phyloP scores from a whole-genome alignment of 2,329 filamentous ascomycete species.

The Sporothrix curviconia region DNA sequence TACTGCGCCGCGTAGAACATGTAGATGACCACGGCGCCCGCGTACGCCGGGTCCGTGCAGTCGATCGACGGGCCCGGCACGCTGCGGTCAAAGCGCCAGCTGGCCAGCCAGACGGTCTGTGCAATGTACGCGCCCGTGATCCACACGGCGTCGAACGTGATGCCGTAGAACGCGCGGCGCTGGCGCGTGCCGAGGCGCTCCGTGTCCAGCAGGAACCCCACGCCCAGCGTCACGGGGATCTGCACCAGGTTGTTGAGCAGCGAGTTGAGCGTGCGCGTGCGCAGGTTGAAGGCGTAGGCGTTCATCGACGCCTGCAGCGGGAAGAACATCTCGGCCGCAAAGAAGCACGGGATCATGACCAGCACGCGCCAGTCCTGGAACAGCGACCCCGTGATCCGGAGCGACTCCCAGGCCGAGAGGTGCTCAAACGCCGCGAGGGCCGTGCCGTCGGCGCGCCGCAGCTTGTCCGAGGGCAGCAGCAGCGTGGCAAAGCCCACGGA shows the following conservation, averaged over 20 bases:
- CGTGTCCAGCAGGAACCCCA: conserved; percentile 2
- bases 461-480: conserved; percentile 22
- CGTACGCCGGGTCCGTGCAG: conserved; percentile 1
- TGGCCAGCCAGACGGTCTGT: conserved; percentile 12
- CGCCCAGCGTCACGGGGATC: conserved; percentile 21
- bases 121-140: conserved; percentile 25
- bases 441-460: conserved; percentile 25
- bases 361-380: conserved; percentile 21
- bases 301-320: conserved; percentile 31
- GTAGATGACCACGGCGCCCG: conserved; percentile 10
- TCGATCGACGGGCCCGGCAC: conserved; percentile 13
- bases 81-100: conserved; percentile 21
- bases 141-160: conserved; percentile 20
- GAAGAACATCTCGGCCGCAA: conserved; percentile 27
- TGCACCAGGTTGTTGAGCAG: conserved; percentile 28
- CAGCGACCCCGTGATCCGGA: conserved; percentile 26
- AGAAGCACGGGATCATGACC: conserved; percentile 24
- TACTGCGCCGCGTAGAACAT: conserved; percentile 9
- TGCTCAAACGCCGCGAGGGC: conserved; percentile 24
- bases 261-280: conserved; percentile 22
- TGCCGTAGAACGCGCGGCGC: background rate
- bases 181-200: background rate
- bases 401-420: conserved; percentile 23
- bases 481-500: conserved; percentile 13
- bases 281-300: conserved; percentile 12